Base-by-base conservation (phyloP, 192 early-diverging fungal genomes). In the Backusella circina region DNA sequence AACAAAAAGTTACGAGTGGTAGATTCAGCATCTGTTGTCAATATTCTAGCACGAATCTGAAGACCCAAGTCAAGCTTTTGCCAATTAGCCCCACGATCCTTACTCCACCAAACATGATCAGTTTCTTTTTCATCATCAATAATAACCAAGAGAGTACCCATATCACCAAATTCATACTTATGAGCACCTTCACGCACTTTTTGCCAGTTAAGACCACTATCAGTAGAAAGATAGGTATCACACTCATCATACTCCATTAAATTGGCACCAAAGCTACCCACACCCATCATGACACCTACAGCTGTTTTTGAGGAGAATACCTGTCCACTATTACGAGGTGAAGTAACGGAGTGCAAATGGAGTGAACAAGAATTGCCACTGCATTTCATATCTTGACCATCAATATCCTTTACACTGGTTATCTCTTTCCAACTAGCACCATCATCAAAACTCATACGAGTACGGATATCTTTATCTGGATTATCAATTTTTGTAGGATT, bases 261-360 rank as follows among this genome's bases (percentile, higher is more conserved):
- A 67, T 90, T 83, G 0, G 83, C 35, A 26, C 96, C 95, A 12
- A 96, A 96, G 71, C 84, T 93, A 23, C 97, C 97, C 23, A 98
- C 94, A 38, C 95, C 97, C 85, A 97, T 78, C n/a, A 98, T 78
- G 12, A 96, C 84, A 64, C 97, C 97, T 7, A 95, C 88, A 41
- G 95, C 90, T 6, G 90, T 83, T 18, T 81, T 74, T 1, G 91
- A 87, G 23, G 92, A 92, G 77, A 93, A 96, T 8, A 96, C 85
- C 13, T 85, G 86, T 6, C 94, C 95, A 26, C 86, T 75, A 61
- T 93, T 88, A 35, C 86, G 86, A 5, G 84, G 78, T 2, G 86
- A 84, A 0, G 95, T 97, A 15, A 95, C 85, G 8, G 94, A 95
- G 77, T 97, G 95, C 28, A 99, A 82, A 76, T 97, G 95, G 71